Evolutionary conservation across 805 yeast genomes (phyloP), one percentile per base, ranked within the genome.

Genomic region (Suhomyces faveliae): DNA sequence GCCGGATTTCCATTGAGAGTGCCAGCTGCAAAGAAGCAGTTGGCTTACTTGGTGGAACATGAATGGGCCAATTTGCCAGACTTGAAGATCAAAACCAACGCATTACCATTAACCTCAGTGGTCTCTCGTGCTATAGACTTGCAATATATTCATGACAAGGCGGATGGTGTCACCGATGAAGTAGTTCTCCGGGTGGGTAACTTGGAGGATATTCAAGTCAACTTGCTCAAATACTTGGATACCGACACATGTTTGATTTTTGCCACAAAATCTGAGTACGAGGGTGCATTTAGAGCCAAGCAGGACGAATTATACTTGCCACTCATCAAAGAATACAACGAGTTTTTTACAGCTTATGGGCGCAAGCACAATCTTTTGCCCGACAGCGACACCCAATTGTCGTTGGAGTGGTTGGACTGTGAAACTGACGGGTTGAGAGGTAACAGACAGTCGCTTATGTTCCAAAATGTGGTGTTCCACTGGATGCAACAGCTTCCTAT

Each of bases 231-330:
- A 47, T 94, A 91, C 61, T 73, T 95, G 49, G 99, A 94, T 64
- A 94, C 99, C 0, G 99, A 94, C 66, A 90, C 98, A 1, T 72
- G 96, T 52, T 74, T 94, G 45, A 89, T 92, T 7, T 86, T 91
- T 60, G 84, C 97, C 1, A 96, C 97, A 10, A 54, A 57, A 9
- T 75, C 72, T 37, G 98, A 92, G 63, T 89, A 87, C 62, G 91
- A 87, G 55, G 98, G 98, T 8, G 74, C 71, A 37, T 74, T 94
- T 52, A 78, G 99, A 60, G 64, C 71, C 33, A 89, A 80, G n/a
- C 99, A 94, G 67, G 84, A 89, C 53, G 80, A 82, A 55, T 68
- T 76, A 47, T 95, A 89, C 66, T 66, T 83, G 48, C 96, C 96
- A 0, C 71, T 92, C 35, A 86, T 89, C 23, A 64, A 67, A 39